phyloP scores from a whole-genome alignment of 116 monocot genomes.

The Trichopus zeylanicus region DNA sequence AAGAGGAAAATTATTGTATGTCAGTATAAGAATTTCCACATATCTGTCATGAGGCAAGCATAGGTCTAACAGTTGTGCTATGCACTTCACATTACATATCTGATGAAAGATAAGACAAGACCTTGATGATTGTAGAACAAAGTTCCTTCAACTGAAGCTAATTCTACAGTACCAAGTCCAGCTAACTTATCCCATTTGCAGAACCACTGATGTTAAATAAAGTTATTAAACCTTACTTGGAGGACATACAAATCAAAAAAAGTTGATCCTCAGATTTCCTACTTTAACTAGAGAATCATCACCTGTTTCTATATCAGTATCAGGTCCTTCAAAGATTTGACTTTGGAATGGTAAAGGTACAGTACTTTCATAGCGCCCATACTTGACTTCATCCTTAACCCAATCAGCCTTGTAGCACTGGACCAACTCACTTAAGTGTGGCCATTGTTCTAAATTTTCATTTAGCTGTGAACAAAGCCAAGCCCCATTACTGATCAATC shows the following conservation, averaged over 20 bases:
- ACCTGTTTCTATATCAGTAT: slow-evolving; percentile 98
- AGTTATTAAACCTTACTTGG: too few species aligned
- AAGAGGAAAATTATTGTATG: neutral
- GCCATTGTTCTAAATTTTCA: slow-evolving; percentile 96
- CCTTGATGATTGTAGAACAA: neutral
- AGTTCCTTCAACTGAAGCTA: neutral
- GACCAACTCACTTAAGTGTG: slow-evolving; percentile 89
- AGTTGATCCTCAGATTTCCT: neutral
- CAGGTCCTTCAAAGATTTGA: slow-evolving; percentile 96
- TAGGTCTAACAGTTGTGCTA: neutral
- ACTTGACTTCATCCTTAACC: slow-evolving; percentile 83
- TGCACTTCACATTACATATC: neutral
- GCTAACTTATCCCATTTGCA: neutral
- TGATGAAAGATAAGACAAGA: neutral
- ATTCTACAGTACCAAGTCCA: neutral
- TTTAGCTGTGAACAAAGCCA: slow-evolving; percentile 35
- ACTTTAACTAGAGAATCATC: neutral
- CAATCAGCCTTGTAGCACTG: slow-evolving; percentile 93
- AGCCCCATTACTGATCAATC: neutral
- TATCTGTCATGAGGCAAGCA: neutral
- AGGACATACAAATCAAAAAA: neutral
- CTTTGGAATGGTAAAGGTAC: slow-evolving; percentile 50
- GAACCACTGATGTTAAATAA: too few species aligned
- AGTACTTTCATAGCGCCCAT: slow-evolving; percentile 74
- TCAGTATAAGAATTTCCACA: neutral